Evolutionary conservation across 495 filamentous ascomycete genomes (phyloP), one percentile per base, ranked within the genome.

Genomic region (Tetracladium marchalianum): DNA sequence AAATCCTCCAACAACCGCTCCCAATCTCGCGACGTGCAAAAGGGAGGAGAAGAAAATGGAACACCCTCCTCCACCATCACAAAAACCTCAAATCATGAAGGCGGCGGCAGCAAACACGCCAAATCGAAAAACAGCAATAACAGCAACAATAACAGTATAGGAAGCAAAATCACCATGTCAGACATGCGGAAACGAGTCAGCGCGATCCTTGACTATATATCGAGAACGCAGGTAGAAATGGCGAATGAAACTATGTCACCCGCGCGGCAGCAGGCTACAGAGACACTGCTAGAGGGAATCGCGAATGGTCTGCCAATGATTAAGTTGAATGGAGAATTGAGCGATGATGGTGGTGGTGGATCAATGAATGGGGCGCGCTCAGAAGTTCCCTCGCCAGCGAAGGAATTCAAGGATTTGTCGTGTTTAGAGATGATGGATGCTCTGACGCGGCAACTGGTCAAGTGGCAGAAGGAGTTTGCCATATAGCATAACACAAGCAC

Each of bases 181-280:
- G 90, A 96, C 52, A 92, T 96, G 84, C 88, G 87, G 64, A 76
- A 85, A 49, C 78, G 85, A 7, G 89, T 89, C 3, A 78, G 81
- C 1, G 81, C 72, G 11, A 90, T 98, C 44, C 69, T 93, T 12
- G 88, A 94, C 35, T 96, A 85, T 62, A 95, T 98, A 54, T 81
- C 85, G 7, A 78, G 85, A 38, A 90, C 87, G 52, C 90, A 96
- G 56, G 72, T 95, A 11, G 92, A 98, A 59, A 77, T 95, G 68
- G 90, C 87, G 0, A 78, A 66, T 27, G 73, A 78, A 43, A 51
- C 57, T 0, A 40, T 51, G 12, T 51, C 55, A 1, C 46, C 44
- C 18, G 32, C 24, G 16, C 33, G 31, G 11, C 43, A 35, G 15
- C 47, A 50, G 5, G 41, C 42, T 10, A 39, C 54, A 11, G 50